A percentile compares a stretch with the other conserved stretches of the same genome.
These are phyloP conservation scores for Neodidymelliopsis sp. DNA, from an alignment of 2,329 filamentous ascomycete species.

Conservation along the genomic window DNA sequence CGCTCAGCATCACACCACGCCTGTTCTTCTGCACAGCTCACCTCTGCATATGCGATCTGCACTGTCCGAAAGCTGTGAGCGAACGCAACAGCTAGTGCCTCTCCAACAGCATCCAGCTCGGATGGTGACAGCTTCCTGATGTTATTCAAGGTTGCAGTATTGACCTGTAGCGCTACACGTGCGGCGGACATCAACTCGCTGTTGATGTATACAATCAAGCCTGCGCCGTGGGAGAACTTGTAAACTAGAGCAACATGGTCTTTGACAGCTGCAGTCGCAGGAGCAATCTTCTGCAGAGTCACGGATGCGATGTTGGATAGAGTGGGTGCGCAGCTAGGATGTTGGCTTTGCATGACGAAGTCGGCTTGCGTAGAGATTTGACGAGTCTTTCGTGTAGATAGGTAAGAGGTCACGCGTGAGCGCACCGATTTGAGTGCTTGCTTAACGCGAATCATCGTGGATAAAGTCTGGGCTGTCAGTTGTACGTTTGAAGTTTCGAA, in stretches of 20 bases:
- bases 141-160: slow-evolving; percentile 13
- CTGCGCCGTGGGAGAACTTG: slow-evolving; percentile 6
- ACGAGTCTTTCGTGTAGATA: not conserved
- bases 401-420: not conserved
- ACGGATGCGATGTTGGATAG: no score
- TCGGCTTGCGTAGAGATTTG: not conserved
- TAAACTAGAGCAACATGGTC: not conserved
- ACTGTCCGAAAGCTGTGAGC: not conserved
- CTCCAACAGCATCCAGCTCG: not conserved
- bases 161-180: slow-evolving; percentile 4
- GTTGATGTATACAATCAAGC: not conserved
- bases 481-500: no score
- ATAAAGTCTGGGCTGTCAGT: not conserved
- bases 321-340: no score
- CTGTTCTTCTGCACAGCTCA: slow-evolving; percentile 6
- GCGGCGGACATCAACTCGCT: not conserved
- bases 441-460: not conserved
- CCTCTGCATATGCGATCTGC: slow-evolving; percentile 1
- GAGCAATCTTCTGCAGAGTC: no score
- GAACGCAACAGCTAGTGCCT: not conserved
- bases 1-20: slow-evolving; percentile 6
- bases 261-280: not conserved
- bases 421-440: not conserved
- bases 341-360: not conserved
- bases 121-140: not conserved